These are phyloP conservation scores for Schrenkiella parvula DNA, from an alignment of 345 rosid genomes.

Conservation along the genomic window DNA sequence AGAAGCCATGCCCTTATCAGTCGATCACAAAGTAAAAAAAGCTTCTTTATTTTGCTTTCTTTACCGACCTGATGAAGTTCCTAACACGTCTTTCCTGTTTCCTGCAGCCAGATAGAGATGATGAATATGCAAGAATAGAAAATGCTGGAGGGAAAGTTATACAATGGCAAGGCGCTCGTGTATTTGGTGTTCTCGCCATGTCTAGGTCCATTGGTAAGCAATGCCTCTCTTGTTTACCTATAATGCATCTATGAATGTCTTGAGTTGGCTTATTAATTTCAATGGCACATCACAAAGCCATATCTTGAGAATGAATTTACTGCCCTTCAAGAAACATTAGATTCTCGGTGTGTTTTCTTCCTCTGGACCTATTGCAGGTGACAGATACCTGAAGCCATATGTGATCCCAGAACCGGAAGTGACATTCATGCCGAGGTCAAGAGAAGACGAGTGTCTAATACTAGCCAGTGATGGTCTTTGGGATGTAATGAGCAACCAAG, in stretches of 20 bases:
- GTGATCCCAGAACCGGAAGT: slow-evolving; percentile 97
- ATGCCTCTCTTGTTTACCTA: not conserved
- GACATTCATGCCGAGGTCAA: slow-evolving; percentile 65
- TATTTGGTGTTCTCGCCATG: slow-evolving; percentile 97
- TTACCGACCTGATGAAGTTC: not conserved
- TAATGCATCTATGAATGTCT: not conserved
- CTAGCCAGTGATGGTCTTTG: slow-evolving; percentile 92
- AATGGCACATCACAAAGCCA: not conserved
- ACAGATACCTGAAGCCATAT: slow-evolving; percentile 91
- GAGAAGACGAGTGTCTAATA: slow-evolving; percentile 89
- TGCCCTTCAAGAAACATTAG: slow-evolving; percentile 17
- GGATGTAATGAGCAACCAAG: slow-evolving; percentile 95
- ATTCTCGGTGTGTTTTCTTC: slow-evolving; percentile 2
- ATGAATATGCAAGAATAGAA: slow-evolving; percentile 92
- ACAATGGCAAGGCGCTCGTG: slow-evolving; percentile 97
- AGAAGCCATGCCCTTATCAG: slow-evolving; percentile 84
- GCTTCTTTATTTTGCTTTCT: not conserved
- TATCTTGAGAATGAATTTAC: slow-evolving; percentile 6
- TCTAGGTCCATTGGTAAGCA: slow-evolving; percentile 89
- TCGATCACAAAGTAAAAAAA: slow-evolving; percentile 80
- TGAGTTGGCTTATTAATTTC: not conserved
- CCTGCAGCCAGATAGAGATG: slow-evolving; percentile 88
- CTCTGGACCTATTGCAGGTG: slow-evolving; percentile 52
- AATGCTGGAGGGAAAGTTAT: slow-evolving; percentile 98
- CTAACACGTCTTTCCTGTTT: not conserved